Evolutionary conservation across 2,329 filamentous ascomycete species (phyloP), one percentile per base, ranked within the genome.

Genomic region (Pyricularia sp.): DNA sequence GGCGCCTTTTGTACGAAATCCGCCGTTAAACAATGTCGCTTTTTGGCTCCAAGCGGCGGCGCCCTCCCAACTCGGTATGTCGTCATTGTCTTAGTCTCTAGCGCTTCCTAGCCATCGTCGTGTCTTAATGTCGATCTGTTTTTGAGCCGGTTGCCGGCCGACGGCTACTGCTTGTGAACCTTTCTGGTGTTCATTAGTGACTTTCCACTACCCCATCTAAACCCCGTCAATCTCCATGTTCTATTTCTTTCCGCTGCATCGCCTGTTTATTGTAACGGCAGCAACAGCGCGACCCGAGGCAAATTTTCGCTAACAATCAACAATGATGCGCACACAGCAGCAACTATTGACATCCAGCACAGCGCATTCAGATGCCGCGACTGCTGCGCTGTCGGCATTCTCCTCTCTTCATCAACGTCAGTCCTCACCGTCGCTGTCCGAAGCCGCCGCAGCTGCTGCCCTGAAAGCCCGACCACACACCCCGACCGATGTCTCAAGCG

Each of bases 401-500:
- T 85, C 90, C 76, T 63, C 59, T 17, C 59, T 63, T 17, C 59
- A 63, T 1, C 88, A 86, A 73, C 88, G 85, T 75, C 85, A 87
- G 78, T 79, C 85, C 73, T 86, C 89, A 73, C 86, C 86, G 78
- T 88, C 87, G 70, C 84, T 97, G 63, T 96, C 94, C 59, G 90
- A 91, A 50, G 92, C 94, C 7, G 94, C 94, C 14, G 94, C 94
- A 7, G 93, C 93, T 20, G 89, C 93, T 31, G 94, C 94, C 65
- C 85, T 98, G 70, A 89, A 90, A 76, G 91, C 90, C 64, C 88
- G 91, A 73, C 90, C 92, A 11, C 89, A 89, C 67, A 89, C 91
- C 2, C 93, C 93, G 26, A 94, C 90, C 67, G 89, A 89, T 73
- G 90, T 97, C 69, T 90, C 88, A 77, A 88, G 93, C 75, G 88